Evolutionary conservation across 352 stramenopile species (phyloP).

Genomic region (Phytopythium ostracodes): DNA sequence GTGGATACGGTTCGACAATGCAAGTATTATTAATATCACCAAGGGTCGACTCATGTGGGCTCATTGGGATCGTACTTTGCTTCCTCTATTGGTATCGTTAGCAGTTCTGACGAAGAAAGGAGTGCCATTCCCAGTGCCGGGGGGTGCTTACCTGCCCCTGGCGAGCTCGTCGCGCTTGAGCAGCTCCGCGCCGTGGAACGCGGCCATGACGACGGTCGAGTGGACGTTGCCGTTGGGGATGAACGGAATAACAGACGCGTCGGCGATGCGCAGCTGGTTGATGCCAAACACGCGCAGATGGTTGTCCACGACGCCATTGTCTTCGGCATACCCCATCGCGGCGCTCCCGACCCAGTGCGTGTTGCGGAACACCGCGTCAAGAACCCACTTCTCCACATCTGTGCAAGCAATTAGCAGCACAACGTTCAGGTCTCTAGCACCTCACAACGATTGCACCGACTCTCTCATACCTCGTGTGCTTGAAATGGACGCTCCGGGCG

Average conservation of each 20-base stretch:
- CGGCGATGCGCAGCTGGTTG: slow-evolving; percentile 51
- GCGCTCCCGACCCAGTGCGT: slow-evolving; percentile 84
- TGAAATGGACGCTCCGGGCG: slow-evolving; percentile 25
- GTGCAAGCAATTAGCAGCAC: neutral
- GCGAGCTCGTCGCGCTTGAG: slow-evolving; percentile 22
- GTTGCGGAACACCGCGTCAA: slow-evolving; percentile 67
- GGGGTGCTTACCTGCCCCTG: neutral
- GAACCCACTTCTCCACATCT: slow-evolving; percentile 67
- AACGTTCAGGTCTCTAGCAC: neutral
- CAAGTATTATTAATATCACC: no score
- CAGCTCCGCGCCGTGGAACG: slow-evolving; percentile 43
- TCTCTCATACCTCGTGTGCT: slow-evolving; percentile 31
- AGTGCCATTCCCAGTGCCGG: neutral
- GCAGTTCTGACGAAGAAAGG: neutral
- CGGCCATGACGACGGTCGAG: slow-evolving; percentile 68
- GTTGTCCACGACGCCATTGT: slow-evolving; percentile 50
- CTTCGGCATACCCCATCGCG: slow-evolving; percentile 46
- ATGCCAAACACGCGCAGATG: slow-evolving; percentile 61
- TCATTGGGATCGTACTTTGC: neutral
- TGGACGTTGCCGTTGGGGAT: slow-evolving; percentile 79
- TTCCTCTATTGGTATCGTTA: neutral
- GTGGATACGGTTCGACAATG: no score
- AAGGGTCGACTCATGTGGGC: no score
- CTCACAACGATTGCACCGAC: no score
- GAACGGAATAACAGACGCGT: slow-evolving; percentile 60